These are phyloP conservation scores for Quercus engelmannii DNA, from an alignment of 306 rosid species.

Conservation along the genomic window DNA sequence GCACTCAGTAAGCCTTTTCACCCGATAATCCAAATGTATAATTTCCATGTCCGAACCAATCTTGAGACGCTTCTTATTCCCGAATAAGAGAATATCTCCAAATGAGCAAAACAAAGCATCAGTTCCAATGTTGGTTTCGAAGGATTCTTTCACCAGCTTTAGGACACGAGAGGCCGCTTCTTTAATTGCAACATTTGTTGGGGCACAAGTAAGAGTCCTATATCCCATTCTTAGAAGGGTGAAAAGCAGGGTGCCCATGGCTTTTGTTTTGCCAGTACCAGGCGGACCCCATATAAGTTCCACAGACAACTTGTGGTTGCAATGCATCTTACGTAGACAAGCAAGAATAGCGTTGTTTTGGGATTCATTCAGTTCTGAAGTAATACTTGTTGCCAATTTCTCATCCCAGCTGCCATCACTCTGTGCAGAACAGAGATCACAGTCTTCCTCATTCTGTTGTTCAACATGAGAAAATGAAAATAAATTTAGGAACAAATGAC, in stretches of 20 bases:
- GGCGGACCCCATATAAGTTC: conserved; percentile 92
- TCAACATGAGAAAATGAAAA: not conserved
- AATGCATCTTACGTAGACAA: conserved; percentile 37
- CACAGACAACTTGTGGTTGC: conserved; percentile 29
- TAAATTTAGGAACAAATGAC: not conserved
- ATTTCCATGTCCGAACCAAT: conserved; percentile 48
- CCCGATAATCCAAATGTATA: conserved; percentile 59
- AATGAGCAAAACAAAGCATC: conserved; percentile 29
- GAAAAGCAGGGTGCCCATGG: conserved; percentile 42
- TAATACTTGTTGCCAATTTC: not conserved
- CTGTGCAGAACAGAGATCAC: conserved; percentile 13
- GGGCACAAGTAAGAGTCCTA: conserved; percentile 71
- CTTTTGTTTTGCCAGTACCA: conserved; percentile 77
- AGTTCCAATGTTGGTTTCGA: conserved; percentile 4
- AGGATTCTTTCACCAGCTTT: conserved; percentile 38
- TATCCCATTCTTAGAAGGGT: conserved; percentile 35
- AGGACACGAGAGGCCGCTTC: conserved; percentile 59
- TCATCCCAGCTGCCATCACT: not conserved
- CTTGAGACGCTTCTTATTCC: conserved; percentile 60
- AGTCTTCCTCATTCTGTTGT: conserved; percentile 35
- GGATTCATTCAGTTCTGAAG: conserved; percentile 45
- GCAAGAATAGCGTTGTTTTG: conserved; percentile 45
- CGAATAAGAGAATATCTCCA: conserved; percentile 67
- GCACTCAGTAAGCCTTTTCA: conserved; percentile 36
- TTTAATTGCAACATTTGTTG: conserved; percentile 71